These are phyloP conservation scores for Saccharomycopsis fermentans DNA, from an alignment of 805 yeast genomes.

Conservation along the genomic window DNA sequence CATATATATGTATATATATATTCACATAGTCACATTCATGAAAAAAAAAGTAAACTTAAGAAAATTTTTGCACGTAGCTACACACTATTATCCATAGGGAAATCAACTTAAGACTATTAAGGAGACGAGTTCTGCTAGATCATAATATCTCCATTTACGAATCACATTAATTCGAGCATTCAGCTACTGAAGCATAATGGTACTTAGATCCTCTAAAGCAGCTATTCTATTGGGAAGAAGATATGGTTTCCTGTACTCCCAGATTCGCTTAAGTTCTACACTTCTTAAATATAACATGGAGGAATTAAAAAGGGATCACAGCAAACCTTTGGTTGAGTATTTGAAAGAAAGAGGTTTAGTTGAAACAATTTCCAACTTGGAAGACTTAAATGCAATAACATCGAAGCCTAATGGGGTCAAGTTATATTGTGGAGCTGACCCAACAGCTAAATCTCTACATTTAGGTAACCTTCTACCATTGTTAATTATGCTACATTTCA, in stretches of 20 bases:
- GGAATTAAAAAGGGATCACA: conserved; percentile 23
- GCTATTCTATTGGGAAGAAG: not conserved
- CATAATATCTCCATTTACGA: too few species aligned
- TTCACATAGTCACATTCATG: not conserved
- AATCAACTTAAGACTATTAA: not conserved
- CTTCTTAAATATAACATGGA: conserved; percentile 19
- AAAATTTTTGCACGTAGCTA: not conserved
- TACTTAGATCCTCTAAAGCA: not conserved
- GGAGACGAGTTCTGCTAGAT: too few species aligned
- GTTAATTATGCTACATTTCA: conserved; percentile 75
- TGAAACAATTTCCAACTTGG: conserved; percentile 29
- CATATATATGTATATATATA: not conserved
- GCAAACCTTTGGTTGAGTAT: conserved; percentile 32
- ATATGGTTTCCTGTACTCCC: not conserved
- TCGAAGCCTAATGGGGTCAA: conserved; percentile 23
- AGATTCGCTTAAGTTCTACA: not conserved
- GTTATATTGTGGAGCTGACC: conserved; percentile 92
- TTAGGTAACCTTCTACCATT: conserved; percentile 85
- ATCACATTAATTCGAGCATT: too few species aligned
- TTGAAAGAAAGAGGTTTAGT: conserved; percentile 38
- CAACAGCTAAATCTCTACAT: conserved; percentile 83
- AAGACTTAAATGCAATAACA: conserved; percentile 28
- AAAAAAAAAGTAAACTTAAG: not conserved
- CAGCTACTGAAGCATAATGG: not conserved
- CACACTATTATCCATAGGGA: not conserved